Evolutionary conservation across 257 asterid species (phyloP), one percentile per base, ranked within the genome.

Genomic region (Solanum peruvianum): DNA sequence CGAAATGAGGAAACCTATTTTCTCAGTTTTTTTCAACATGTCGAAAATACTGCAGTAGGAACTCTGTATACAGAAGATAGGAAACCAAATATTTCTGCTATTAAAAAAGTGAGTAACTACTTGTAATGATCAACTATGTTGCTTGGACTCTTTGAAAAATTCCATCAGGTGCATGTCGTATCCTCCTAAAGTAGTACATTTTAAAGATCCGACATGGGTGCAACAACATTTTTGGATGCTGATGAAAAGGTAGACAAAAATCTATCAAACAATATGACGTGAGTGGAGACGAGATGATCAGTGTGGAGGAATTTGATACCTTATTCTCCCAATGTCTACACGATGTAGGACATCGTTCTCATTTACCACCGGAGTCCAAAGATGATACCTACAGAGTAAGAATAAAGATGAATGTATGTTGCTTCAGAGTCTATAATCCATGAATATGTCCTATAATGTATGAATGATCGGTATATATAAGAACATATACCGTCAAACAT

Each of bases 191-290:
- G 3, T 31, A 70, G 77, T 31, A n/a, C 42, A 70, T 31, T 16
- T 31, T 70, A 15, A 33, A 18, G 44, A 31, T 31, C 42, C 44
- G 3, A 31, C 2, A 29, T 1, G 6, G n/a, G 7, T 70, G 78
- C 44, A 18, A 2, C 44, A 33, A 33, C 8, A 70, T 31, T 70
- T 69, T 69, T 14, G 23, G 70, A 90, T 69, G 81, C 86, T 13
- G 91, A 91, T 58, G 89, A 89, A 13, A 93, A 92, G 39, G 91
- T 92, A 14, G 76, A 91, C 11, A 27, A 92, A 87, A 42, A 88
- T 93, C 52, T 27, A 89, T 93, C 93, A 89, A 94, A 82, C 92
- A 91, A 39, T 93, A 93, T 37, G 95, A 94, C 52, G 7, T 35
- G 37, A 91, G 88, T 83, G 86, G 90, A 73, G 95, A 93, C 69